Conservation (phyloP, 2,329 filamentous ascomycete species). For the Paramyrothecium roridum region DNA sequence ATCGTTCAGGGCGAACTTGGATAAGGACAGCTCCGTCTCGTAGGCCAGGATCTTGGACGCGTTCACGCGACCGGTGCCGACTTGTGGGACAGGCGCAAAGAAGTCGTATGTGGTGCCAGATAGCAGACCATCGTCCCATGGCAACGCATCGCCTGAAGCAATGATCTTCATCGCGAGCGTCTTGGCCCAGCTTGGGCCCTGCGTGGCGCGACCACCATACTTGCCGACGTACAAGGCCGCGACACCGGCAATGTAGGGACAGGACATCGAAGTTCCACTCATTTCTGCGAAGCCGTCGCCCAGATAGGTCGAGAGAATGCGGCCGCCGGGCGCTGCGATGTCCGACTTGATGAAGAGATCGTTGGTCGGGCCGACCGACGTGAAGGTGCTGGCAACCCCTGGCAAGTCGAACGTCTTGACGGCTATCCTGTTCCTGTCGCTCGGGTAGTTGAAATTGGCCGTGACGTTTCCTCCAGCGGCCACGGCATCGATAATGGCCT, state of each 20-base stretch:
- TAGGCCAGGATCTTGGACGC: conserved; percentile 34
- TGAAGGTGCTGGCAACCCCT: conserved; percentile 18
- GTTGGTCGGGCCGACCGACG: conserved; percentile 39
- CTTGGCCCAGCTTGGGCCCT: conserved; percentile 16
- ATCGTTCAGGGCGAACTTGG: conserved; percentile 40
- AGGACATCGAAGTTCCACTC: conserved; percentile 20
- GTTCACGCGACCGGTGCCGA: conserved; percentile 37
- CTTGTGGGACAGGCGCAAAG: conserved; percentile 33
- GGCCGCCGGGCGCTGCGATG: conserved; percentile 35
- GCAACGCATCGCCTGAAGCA: conserved; percentile 6
- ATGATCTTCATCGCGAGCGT: conserved; percentile 9
- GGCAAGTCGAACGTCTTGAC: neutral
- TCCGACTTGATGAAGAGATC: conserved; percentile 41
- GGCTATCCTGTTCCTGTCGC: neutral
- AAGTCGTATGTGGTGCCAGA: neutral
- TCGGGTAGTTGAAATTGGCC: conserved; percentile 1
- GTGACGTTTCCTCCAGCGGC: neutral
- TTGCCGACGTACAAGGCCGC: conserved; percentile 31
- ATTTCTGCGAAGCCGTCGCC: conserved; percentile 29
- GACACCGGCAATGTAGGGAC: conserved; percentile 39
- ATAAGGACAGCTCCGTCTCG: conserved; percentile 29
- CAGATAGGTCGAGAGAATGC: conserved; percentile 36
- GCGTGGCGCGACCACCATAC: conserved; percentile 21
- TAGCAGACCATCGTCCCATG: conserved; percentile 9
- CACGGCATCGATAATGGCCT: neutral